phyloP scores from a whole-genome alignment of 805 yeast genomes.

The Wickerhamiella spandovensis region DNA sequence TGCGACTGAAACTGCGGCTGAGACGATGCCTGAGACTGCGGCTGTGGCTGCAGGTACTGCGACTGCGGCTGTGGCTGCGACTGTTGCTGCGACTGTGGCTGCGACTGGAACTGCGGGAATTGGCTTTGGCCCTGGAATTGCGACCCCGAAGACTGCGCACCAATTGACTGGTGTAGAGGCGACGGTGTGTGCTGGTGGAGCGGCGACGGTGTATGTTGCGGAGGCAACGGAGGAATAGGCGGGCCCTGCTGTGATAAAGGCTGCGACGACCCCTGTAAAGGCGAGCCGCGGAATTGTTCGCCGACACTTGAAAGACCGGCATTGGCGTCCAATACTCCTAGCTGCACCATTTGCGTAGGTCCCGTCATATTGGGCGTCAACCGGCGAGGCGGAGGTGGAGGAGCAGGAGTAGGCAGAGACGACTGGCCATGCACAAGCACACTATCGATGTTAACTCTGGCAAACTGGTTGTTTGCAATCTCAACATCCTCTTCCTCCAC shows the following conservation, averaged over 20 bases:
- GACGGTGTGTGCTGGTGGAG: not conserved
- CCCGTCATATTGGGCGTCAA: slow-evolving; percentile 11
- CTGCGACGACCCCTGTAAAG: not conserved
- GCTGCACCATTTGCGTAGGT: slow-evolving; percentile 9
- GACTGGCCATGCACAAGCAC: slow-evolving; percentile 53
- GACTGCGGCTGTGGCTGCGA: slow-evolving; percentile 2
- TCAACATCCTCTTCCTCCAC: slow-evolving; percentile 4
- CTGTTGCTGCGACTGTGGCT: slow-evolving; percentile 9
- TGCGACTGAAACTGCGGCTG: not conserved
- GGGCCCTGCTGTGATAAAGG: not conserved
- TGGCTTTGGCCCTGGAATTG: not conserved
- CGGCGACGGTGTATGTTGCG: not conserved
- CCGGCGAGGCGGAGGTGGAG: slow-evolving; percentile 20
- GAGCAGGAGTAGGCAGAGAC: slow-evolving; percentile 33
- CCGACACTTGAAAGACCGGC: not conserved
- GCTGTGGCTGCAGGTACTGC: not conserved
- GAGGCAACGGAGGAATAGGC: not conserved
- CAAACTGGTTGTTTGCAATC: slow-evolving; percentile 60
- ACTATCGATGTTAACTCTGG: slow-evolving; percentile 65
- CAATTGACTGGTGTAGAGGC: not conserved
- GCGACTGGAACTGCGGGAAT: too few species aligned
- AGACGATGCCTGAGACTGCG: not conserved
- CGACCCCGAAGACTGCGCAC: not conserved
- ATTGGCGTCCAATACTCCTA: slow-evolving; percentile 4
- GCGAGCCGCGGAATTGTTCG: not conserved